These are phyloP conservation scores for Tolypocladium tropicale DNA, from an alignment of 2,329 filamentous ascomycete genomes.

Conservation along the genomic window DNA sequence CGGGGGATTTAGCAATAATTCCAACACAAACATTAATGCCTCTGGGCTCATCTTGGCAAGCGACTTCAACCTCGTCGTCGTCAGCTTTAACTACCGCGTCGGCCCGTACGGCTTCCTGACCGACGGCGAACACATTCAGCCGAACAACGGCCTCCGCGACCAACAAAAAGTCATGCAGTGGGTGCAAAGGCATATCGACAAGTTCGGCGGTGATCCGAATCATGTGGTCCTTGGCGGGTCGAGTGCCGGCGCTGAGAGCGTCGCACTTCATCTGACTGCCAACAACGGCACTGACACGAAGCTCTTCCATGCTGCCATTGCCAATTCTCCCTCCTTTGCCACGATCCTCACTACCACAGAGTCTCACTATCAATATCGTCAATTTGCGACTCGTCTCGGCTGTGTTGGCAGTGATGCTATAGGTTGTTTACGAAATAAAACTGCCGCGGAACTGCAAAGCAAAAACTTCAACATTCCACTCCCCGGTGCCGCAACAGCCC, in stretches of 20 bases:
- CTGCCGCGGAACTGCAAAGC: constrained; percentile 29
- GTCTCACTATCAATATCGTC: constrained; percentile 42
- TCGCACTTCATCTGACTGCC: constrained; percentile 53
- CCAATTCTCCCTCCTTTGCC: constrained; percentile 41
- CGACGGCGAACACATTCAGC: constrained; percentile 40
- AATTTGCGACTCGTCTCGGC: constrained; percentile 31
- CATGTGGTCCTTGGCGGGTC: constrained; percentile 61
- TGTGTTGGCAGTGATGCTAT: constrained; percentile 29
- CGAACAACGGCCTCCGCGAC: constrained; percentile 63
- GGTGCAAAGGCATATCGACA: constrained; percentile 54
- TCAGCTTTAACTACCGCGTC: constrained; percentile 68
- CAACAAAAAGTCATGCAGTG: constrained; percentile 60
- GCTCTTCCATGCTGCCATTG: constrained; percentile 41
- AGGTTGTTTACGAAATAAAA: constrained; percentile 33
- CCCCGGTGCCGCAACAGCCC: constrained; percentile 17
- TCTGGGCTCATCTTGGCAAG: constrained; percentile 47
- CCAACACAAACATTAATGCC: constrained; percentile 45
- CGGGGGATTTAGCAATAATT: constrained; percentile 46
- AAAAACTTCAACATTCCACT: constrained; percentile 28
- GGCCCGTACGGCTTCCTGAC: constrained; percentile 64
- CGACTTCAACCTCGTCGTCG: constrained; percentile 52
- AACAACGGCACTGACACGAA: constrained; percentile 36
- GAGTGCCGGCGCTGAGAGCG: constrained; percentile 56
- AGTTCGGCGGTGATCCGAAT: constrained; percentile 59
- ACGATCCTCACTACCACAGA: constrained; percentile 33